Evolutionary conservation across 768 basidiomycete species (phyloP), one percentile per base, ranked within the genome.

Genomic region (Amanita exitialis): DNA sequence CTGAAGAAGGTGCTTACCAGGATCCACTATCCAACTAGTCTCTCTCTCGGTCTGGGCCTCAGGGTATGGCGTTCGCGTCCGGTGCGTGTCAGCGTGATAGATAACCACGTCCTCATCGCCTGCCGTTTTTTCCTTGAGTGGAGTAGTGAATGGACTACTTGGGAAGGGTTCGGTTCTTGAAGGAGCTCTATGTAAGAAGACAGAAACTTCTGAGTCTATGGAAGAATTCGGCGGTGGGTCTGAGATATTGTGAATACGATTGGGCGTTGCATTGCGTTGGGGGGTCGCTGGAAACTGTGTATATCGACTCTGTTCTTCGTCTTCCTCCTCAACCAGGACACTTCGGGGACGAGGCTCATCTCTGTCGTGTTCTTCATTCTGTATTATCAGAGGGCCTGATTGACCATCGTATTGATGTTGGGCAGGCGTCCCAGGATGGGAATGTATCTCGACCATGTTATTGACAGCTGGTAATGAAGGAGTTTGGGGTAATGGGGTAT

Each of bases 1-100:
- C 39, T 12, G 37, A 43, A n/a, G 23, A 36, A 37, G 38, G 37
- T 38, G 69, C 78, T 57, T 58, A 86, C 87, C 80, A 61, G 76
- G 82, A 43, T 81, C 78, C 37, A 83, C 86, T 34, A 86, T 70
- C 87, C 87, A 90, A 59, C 87, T 90, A 41, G 81, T 79, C 57
- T 81, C 76, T 56, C 82, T 73, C 27, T 80, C 77, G 27, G 65
- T 71, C 44, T 67, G 70, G 21, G 55, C 56, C 51, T 53, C 52
- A 4, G 44, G 44, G 23, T 74, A 77, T n/a, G 75, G 72, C 12
- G 75, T 74, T 35, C 75, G 73, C 32, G 68, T 62, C 53, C 73
- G 68, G 54, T 71, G 67, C 12, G 73, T 76, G 57, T 82, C 81
- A 38, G 78, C 76, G 42, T 76, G 74, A 60, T 78, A 84, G 27